phyloP scores from a whole-genome alignment of 2,329 filamentous ascomycete species.

The Aspergillus alliaceus region DNA sequence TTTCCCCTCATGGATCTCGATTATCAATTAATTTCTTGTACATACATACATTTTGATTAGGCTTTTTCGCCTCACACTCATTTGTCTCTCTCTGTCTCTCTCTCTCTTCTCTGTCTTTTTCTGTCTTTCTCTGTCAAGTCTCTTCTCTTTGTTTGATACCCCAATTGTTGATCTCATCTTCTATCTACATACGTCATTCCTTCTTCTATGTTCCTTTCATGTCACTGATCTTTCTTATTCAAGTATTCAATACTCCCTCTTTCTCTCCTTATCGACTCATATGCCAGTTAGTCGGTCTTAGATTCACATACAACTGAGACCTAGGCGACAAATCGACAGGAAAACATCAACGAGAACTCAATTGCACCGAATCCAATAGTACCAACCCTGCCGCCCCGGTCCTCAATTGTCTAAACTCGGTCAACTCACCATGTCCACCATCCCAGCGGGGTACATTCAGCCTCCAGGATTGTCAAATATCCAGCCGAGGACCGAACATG shows the following conservation, averaged over 20 bases:
- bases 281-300: constrained; percentile 12
- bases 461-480: constrained; percentile 12
- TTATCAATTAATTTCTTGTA: constrained; percentile 11
- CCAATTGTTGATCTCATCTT: not conserved
- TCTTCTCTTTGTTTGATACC: not conserved
- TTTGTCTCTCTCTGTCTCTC: not conserved
- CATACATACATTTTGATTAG: constrained; percentile 6
- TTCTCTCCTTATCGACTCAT: constrained; percentile 8
- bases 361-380: constrained; percentile 37
- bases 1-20: not conserved
- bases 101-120: too few species aligned
- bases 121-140: too few species aligned
- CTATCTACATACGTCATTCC: too few species aligned
- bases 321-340: constrained; percentile 18
- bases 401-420: constrained; percentile 25
- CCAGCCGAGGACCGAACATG: constrained; percentile 29
- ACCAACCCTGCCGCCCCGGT: constrained; percentile 33
- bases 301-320: constrained; percentile 20
- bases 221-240: not conserved
- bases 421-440: constrained; percentile 25
- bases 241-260: not conserved
- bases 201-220: too few species aligned
- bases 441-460: constrained; percentile 16
- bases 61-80: not conserved
- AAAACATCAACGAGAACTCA: constrained; percentile 22